Conservation (phyloP, 192 early-diverging fungal species). For the Funneliformis geosporum region DNA sequence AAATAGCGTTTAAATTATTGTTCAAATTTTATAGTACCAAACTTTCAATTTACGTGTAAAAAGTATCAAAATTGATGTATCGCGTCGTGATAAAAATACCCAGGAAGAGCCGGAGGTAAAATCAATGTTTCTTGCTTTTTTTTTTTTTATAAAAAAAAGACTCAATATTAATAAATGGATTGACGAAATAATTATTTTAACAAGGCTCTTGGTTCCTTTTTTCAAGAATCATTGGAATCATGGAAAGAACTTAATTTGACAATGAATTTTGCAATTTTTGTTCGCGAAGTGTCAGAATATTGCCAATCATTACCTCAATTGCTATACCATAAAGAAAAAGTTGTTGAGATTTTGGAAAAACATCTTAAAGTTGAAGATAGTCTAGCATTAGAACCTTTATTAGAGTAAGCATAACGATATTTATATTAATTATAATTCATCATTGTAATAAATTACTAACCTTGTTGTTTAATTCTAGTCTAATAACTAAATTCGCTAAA, state of each 20-base stretch:
- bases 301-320: conserved; percentile 82
- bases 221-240: conserved; percentile 75
- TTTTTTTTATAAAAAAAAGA: not conserved
- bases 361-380: conserved; percentile 63
- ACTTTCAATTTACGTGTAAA: conserved; percentile 71
- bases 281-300: conserved; percentile 61
- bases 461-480: conserved; percentile 42
- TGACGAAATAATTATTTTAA: conserved; percentile 9
- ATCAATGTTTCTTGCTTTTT: conserved; percentile 19
- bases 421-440: not conserved
- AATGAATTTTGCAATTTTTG: conserved; percentile 72
- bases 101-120: conserved; percentile 52
- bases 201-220: conserved; percentile 73
- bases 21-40: conserved; percentile 63
- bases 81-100: conserved; percentile 56
- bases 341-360: conserved; percentile 66
- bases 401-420: conserved; percentile 63
- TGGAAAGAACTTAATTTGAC: conserved; percentile 95
- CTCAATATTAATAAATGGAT: not conserved
- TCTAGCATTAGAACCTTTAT: conserved; percentile 75
- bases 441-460: not conserved
- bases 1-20: not conserved
- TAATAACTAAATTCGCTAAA: conserved; percentile 78
- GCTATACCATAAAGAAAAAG: conserved; percentile 84
- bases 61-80: conserved; percentile 78